Evolutionary conservation across 2,329 filamentous ascomycete genomes (phyloP).

Genomic region (Sodiomyces alkalinus): DNA sequence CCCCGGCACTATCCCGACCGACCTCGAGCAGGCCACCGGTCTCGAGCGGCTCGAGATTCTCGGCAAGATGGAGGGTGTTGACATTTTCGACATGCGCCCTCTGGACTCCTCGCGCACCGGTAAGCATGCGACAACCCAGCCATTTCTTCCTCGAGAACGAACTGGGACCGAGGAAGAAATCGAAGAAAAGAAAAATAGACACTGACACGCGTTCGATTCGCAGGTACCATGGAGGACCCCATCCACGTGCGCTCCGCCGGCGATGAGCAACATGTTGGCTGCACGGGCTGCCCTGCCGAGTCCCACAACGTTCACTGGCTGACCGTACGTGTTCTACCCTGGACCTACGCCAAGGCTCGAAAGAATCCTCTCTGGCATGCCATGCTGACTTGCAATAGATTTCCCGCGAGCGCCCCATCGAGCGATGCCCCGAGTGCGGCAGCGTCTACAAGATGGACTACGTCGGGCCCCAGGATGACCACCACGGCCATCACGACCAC

Average conservation of each 20-base stretch:
- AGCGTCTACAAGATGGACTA: slow-evolving; percentile 98
- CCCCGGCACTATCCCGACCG: slow-evolving; percentile 75
- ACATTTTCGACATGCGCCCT: slow-evolving; percentile 96
- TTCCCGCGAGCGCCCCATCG: slow-evolving; percentile 75
- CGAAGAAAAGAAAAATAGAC: too few relatives aligned
- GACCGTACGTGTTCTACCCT: slow-evolving; percentile 43
- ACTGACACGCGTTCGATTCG: too few relatives aligned
- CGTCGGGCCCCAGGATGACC: slow-evolving; percentile 66
- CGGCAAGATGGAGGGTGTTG: slow-evolving; percentile 97
- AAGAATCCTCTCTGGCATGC: background rate
- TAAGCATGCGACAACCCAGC: slow-evolving; percentile 18
- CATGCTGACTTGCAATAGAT: slow-evolving; percentile 34
- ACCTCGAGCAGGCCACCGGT: slow-evolving; percentile 92
- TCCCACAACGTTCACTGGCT: slow-evolving; percentile 87
- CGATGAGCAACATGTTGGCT: slow-evolving; percentile 92
- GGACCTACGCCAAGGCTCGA: slow-evolving; percentile 3
- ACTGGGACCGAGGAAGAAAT: background rate
- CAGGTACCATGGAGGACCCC: slow-evolving; percentile 78
- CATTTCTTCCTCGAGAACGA: background rate
- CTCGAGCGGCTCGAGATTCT: slow-evolving; percentile 96
- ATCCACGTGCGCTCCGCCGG: slow-evolving; percentile 84
- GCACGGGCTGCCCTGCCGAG: slow-evolving; percentile 87
- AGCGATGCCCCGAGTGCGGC: slow-evolving; percentile 95
- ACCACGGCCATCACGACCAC: slow-evolving; percentile 35
- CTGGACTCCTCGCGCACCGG: slow-evolving; percentile 82